phyloP scores from a whole-genome alignment of 2,329 filamentous ascomycete genomes.

The Penicillium griseofulvum region DNA sequence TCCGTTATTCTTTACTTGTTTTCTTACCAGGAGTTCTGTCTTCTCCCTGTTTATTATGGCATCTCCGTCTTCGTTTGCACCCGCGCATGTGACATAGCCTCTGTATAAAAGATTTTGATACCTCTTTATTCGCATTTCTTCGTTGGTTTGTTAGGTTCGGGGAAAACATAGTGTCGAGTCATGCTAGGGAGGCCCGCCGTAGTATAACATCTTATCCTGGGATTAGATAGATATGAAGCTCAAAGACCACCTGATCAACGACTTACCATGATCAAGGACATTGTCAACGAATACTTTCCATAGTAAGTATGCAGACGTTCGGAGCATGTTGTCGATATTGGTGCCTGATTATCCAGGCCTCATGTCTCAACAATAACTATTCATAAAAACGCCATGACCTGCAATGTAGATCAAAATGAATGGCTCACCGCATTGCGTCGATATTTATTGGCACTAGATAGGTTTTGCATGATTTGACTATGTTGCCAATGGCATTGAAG shows the following conservation, averaged over 20 bases:
- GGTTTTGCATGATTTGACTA: not conserved
- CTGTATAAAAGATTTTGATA: conserved; percentile 27
- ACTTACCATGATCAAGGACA: not conserved
- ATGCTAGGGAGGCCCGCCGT: not conserved
- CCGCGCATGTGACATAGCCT: conserved; percentile 27
- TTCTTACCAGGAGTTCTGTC: conserved; percentile 20
- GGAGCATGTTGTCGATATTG: not conserved
- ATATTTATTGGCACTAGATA: not conserved
- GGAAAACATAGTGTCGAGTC: not conserved
- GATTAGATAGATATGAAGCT: not conserved
- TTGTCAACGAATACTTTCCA: not conserved
- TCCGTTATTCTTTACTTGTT: conserved; percentile 9
- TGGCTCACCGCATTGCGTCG: not conserved
- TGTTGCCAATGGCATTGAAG: not conserved
- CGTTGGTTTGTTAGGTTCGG: not conserved
- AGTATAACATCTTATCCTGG: not conserved
- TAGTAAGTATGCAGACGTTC: not conserved
- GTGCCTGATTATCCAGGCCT: not conserved
- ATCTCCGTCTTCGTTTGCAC: conserved; percentile 19
- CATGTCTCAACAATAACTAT: not conserved
- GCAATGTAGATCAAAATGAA: not conserved
- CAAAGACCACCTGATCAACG: not conserved
- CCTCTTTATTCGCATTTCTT: conserved; percentile 8
- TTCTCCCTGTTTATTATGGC: conserved; percentile 17
- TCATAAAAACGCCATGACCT: not conserved